Evolutionary conservation across 1,284 basidiomycete species (phyloP), one percentile per base, ranked within the genome.

Genomic region (Pyrrhoderma noxium): DNA sequence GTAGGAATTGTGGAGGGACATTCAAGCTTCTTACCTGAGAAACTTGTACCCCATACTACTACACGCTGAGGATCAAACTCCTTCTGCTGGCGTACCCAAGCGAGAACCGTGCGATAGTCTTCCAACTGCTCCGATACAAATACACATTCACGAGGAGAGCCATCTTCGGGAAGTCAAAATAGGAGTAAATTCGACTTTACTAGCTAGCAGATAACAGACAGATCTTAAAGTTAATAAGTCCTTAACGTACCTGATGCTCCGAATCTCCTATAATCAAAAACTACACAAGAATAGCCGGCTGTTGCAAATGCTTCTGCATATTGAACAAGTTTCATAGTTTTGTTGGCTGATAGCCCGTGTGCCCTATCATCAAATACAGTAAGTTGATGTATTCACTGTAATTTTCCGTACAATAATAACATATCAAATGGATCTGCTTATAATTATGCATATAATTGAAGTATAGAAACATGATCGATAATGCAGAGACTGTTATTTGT

Each of bases 241-340:
- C 9, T 3, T 2, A 27, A 38, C 56, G 8, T 38, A 68, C 69
- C 68, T 37, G 68, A 71, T 9, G 59, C 50, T 2, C 70, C 70
- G 66, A 68, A 72, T 1, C 68, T 60, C 3, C 69, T 62, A 54
- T 70, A 71, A 57, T 70, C 69, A 54, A 72, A 70, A 8, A 69
- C 63, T 2, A 70, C 48, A 49, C 61, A 66, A 0, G 65, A 69
- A 53, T 68, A 71, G 3, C 67, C 69, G 2, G 57, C 50, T 1
- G 54, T 45, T 3, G 61, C 57, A 52, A 70, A 72, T 36, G 58
- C 59, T 51, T 67, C 64, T 0, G 68, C 69, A 45, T 66, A 70
- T 3, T 60, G 47, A 0, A 59, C 54, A 16, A 70, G 58, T 1
- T 63, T 61, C 58, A 69, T 65, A 16, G 57, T 52, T 54, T 70